Percentiles rank a stretch among this genome's conserved stretches.
These are phyloP conservation scores for Xylaria grammica DNA, from an alignment of 495 filamentous ascomycete species.

Conservation along the genomic window DNA sequence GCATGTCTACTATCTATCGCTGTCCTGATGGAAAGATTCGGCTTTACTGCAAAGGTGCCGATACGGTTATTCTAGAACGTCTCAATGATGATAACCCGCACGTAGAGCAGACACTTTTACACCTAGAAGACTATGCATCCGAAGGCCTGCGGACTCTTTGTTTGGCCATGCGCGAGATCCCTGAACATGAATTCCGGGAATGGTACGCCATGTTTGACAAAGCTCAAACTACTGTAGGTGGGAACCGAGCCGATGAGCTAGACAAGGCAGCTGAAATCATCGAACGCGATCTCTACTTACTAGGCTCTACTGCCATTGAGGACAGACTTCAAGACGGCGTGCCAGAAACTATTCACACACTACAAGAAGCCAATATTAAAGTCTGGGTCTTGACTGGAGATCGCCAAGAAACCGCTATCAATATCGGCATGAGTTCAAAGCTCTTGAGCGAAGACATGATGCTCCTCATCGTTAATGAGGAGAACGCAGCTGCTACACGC, in stretches of 20 bases:
- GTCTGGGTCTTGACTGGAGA: constrained; percentile 99
- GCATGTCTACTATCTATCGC: constrained; percentile 96
- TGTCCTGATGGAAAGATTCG: constrained; percentile 96
- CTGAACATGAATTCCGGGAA: constrained; percentile 87
- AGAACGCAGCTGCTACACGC: constrained; percentile 72
- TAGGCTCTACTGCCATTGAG: constrained; percentile 97
- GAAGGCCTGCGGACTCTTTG: constrained; percentile 96
- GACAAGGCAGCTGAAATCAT: constrained; percentile 98
- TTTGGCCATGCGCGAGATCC: constrained; percentile 91
- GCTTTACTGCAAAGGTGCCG: constrained; percentile 94
- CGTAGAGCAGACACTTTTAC: constrained; percentile 84
- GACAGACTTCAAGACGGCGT: constrained; percentile 97
- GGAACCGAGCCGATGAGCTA: constrained; percentile 90
- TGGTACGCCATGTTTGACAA: constrained; percentile 90
- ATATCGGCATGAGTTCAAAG: constrained; percentile 99
- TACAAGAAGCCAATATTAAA: constrained; percentile 97
- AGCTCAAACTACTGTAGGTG: constrained; percentile 87
- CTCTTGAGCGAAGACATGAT: constrained; percentile 99
- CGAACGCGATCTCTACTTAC: constrained; percentile 85
- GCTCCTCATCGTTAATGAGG: constrained; percentile 94
- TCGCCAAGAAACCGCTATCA: constrained; percentile 98
- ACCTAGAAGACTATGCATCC: constrained; percentile 96
- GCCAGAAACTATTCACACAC: constrained; percentile 96
- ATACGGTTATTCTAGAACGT: constrained; percentile 93
- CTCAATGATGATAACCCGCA: constrained; percentile 79